Evolutionary conservation across 768 basidiomycete species (phyloP), one percentile per base, ranked within the genome.

Genomic region (Rhodotorula graminis): DNA sequence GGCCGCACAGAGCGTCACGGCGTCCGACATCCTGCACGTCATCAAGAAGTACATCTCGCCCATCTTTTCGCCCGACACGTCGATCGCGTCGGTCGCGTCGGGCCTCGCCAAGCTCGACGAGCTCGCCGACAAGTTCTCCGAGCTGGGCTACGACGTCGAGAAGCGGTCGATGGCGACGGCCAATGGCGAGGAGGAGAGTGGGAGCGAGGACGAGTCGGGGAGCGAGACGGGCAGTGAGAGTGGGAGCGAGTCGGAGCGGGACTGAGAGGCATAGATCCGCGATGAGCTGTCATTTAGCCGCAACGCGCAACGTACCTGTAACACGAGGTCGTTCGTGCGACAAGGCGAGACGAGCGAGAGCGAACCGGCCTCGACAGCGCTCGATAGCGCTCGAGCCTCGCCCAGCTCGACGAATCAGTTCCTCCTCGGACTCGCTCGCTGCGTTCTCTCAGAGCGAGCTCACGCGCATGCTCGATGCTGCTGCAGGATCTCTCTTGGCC

Each of bases 21-120:
- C 88, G 78, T 86, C 87, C 11, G 88, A 96, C 71, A 88, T 97
- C 64, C 80, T 93, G 25, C 82, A 80, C 12, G 85, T 86, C 10
- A 84, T 98, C 70, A 81, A 84, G 74, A 88, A 85, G 69, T 88
- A 93, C 81, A 87, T 96, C 82, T 80, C 93, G 44, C 92, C 94
- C 0, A 82, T 98, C 60, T 98, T 99, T 82, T 84, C 88, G 73
- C 80, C 93, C 0, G 83, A 85, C 7, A 85, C 88, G 0, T 92
- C 92, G 18, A 85, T 91, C 44, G 90, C 88, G 0, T 88, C 91
- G 23, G 88, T 91, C 27, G 89, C 93, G 33, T 91, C 91, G 29
- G 87, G 92, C 12, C 89, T 92, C 31, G 86, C 88, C 16, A 93
- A 94, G 79, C 85, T 86, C 1, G 87, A 88, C 31, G 86, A 88